phyloP scores from a whole-genome alignment of 2,329 filamentous ascomycete genomes.

The Tolypocladium album region DNA sequence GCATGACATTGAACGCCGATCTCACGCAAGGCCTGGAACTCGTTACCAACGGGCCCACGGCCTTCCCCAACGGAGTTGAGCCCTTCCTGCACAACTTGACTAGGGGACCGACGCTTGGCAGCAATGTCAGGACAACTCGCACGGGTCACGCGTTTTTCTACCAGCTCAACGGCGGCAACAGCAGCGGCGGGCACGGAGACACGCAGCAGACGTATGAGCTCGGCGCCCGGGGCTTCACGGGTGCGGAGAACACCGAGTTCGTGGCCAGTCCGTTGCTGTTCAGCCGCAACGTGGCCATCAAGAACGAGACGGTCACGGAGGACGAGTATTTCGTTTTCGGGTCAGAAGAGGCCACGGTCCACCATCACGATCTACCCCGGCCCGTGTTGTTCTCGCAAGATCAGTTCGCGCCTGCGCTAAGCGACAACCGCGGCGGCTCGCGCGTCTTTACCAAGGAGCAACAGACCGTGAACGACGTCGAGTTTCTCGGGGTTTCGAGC shows the following conservation, averaged over 20 bases:
- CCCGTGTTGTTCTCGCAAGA: too few species aligned
- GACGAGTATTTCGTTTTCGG: conserved; percentile 27
- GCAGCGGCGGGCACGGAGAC: conserved; percentile 39
- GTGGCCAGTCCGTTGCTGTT: conserved; percentile 37
- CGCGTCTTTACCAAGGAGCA: background rate
- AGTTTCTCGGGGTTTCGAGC: background rate
- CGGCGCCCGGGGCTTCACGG: conserved; percentile 18
- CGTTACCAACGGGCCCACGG: conserved; percentile 24
- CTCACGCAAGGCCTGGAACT: conserved; percentile 28
- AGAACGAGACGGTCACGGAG: conserved; percentile 39
- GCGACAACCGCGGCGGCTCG: background rate
- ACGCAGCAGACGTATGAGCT: conserved; percentile 48
- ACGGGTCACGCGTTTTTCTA: conserved; percentile 48
- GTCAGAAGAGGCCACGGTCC: background rate
- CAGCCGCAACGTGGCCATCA: conserved; percentile 40
- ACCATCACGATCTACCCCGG: background rate
- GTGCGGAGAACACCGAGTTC: conserved; percentile 8
- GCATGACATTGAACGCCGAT: conserved; percentile 18
- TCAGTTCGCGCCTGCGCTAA: background rate
- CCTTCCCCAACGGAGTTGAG: conserved; percentile 50
- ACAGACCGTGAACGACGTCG: background rate
- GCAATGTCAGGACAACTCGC: conserved; percentile 36
- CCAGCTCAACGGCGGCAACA: conserved; percentile 31
- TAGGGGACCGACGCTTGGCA: conserved; percentile 7
- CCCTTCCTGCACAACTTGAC: conserved; percentile 31